A percentile compares a stretch with the other conserved stretches of the same genome.
Conservation (phyloP, 1,284 basidiomycete species). For the Ceratobasidium sp. region DNA sequence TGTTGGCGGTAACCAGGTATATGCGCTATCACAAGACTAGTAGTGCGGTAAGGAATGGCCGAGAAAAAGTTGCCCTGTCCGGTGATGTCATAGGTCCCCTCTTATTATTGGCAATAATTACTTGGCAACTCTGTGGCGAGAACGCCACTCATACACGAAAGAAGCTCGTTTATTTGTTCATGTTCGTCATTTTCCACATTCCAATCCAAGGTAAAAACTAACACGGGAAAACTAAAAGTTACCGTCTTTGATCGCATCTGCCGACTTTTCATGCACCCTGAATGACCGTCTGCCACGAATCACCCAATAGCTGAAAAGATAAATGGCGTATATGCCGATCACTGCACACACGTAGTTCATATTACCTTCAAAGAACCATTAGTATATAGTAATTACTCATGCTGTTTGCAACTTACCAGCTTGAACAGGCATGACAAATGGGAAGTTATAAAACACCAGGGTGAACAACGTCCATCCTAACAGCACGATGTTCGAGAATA, state of each 20-base stretch:
- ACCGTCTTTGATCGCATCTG: not conserved
- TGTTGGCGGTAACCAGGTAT: no score
- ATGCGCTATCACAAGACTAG: no score
- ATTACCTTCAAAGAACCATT: slow-evolving; percentile 15
- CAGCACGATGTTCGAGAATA: slow-evolving; percentile 37
- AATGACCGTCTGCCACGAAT: slow-evolving; percentile 1
- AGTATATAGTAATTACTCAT: no score
- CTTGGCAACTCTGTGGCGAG: no score
- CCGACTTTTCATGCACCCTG: slow-evolving; percentile 12
- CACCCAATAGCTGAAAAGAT: slow-evolving; percentile 27
- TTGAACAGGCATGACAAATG: slow-evolving; percentile 39
- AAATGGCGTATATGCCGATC: slow-evolving; percentile 26
- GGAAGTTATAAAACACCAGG: slow-evolving; percentile 36
- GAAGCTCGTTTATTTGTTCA: not conserved
- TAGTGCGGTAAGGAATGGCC: no score
- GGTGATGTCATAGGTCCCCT: no score
- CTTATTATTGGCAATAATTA: no score
- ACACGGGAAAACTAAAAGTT: not conserved
- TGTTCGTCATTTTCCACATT: not conserved
- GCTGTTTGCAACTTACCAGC: slow-evolving; percentile 9
- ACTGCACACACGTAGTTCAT: slow-evolving; percentile 44
- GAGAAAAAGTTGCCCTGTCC: no score
- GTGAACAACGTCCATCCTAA: slow-evolving; percentile 34
- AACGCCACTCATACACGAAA: no score
- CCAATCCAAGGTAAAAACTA: no score